phyloP scores from a whole-genome alignment of 176 grass and related monocot genomes.

The Bonia amplexicaulis region DNA sequence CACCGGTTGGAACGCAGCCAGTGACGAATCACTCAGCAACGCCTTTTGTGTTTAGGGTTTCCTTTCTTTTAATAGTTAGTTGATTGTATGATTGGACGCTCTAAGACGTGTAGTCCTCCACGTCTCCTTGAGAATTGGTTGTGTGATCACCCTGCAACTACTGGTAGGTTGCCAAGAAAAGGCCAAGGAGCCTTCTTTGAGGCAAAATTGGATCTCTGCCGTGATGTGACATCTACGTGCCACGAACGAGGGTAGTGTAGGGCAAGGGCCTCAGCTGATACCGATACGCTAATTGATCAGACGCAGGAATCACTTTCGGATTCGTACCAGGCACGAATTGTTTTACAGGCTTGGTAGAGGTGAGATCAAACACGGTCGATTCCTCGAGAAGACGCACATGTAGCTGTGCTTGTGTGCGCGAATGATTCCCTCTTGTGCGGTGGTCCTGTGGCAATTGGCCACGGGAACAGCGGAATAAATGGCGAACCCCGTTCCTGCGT shows the following conservation, averaged over 20 bases:
- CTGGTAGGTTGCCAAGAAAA: not conserved
- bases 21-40: not conserved
- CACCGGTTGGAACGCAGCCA: not conserved
- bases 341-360: not conserved
- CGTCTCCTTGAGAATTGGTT: not conserved
- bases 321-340: not conserved
- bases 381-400: not conserved
- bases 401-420: not conserved
- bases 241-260: not conserved
- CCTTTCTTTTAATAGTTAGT: not conserved
- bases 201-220: not conserved
- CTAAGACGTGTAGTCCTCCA: too few relatives aligned
- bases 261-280: not conserved
- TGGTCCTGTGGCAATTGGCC: slow-evolving; percentile 24
- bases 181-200: not conserved
- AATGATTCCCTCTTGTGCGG: not conserved
- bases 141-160: not conserved
- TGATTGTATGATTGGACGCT: not conserved
- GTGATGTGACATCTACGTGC: slow-evolving; percentile 10
- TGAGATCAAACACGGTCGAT: not conserved
- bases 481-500: slow-evolving; percentile 36
- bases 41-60: not conserved
- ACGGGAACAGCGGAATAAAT: slow-evolving; percentile 34
- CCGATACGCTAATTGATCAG: not conserved
- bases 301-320: not conserved